phyloP scores from a whole-genome alignment of 2,329 filamentous ascomycete genomes.

The Dactylella cylindrospora region DNA sequence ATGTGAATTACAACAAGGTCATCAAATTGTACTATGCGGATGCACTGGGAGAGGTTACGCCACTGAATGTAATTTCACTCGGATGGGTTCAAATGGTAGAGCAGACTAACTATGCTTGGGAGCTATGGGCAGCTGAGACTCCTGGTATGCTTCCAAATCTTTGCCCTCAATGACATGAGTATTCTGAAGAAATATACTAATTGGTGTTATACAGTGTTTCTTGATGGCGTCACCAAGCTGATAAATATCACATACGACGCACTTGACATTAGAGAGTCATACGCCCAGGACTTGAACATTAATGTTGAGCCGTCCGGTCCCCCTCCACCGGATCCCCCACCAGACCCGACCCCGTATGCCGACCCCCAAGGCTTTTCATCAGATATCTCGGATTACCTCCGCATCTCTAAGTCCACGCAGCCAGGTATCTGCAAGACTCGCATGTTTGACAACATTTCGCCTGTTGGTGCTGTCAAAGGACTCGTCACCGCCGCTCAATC shows the following conservation, averaged over 20 bases:
- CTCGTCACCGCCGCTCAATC: slow-evolving; percentile 55
- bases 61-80: slow-evolving; percentile 28
- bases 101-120: slow-evolving; percentile 34
- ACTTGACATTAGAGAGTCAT: slow-evolving; percentile 26
- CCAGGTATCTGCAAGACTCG: slow-evolving; percentile 44
- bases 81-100: slow-evolving; percentile 39
- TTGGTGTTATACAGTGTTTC: slow-evolving; percentile 22
- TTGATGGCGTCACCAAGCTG: slow-evolving; percentile 32
- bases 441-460: slow-evolving; percentile 54
- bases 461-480: slow-evolving; percentile 51
- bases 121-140: slow-evolving; percentile 37
- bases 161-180: too few species aligned
- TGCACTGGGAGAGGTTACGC: slow-evolving; percentile 19
- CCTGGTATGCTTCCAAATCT: slow-evolving; percentile 15
- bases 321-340: slow-evolving; percentile 27
- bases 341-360: slow-evolving; percentile 23
- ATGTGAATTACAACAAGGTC: slow-evolving; percentile 37
- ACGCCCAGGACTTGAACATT: slow-evolving; percentile 19
- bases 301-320: slow-evolving; percentile 24
- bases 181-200: too few species aligned
- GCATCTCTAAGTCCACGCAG: slow-evolving; percentile 23
- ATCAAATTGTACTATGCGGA: slow-evolving; percentile 39
- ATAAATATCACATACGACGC: slow-evolving; percentile 39
- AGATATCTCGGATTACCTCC: slow-evolving; percentile 32
- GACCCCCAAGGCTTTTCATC: slow-evolving; percentile 32